Conservation (phyloP, 116 monocot genomes). For the Cymodocea nodosa region DNA sequence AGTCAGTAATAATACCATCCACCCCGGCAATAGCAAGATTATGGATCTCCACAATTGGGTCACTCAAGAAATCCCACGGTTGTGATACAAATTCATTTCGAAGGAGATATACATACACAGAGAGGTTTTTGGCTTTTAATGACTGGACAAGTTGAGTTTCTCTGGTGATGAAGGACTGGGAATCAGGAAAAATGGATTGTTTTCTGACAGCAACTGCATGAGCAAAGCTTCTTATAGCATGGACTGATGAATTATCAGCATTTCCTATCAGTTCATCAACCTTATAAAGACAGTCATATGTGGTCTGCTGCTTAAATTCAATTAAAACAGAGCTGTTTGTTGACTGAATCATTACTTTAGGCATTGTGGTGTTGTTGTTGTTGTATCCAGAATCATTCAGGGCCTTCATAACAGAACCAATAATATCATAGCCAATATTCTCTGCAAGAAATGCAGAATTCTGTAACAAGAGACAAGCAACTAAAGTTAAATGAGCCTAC, state of each 20-base stretch:
- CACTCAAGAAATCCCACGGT: conserved; percentile 68
- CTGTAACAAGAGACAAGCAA: conserved; percentile 18
- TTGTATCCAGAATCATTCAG: conserved; percentile 28
- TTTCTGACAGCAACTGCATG: conserved; percentile 40
- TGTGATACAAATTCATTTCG: conserved; percentile 51
- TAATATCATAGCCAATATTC: conserved; percentile 31
- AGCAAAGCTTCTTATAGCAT: conserved; percentile 53
- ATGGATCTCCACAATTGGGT: conserved; percentile 54
- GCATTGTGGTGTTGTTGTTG: conserved; percentile 18
- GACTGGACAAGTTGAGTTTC: conserved; percentile 26
- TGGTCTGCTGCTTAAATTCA: conserved; percentile 40
- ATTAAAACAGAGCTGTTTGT: conserved; percentile 48
- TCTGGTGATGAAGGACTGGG: conserved; percentile 10
- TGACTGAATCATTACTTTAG: conserved; percentile 49
- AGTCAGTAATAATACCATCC: conserved; percentile 76
- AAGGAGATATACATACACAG: conserved; percentile 51
- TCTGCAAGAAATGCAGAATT: conserved; percentile 44
- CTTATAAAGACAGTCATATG: conserved; percentile 53
- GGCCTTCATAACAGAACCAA: conserved; percentile 29
- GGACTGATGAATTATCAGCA: conserved; percentile 32
- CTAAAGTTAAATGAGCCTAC: neutral
- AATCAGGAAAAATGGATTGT: conserved; percentile 37
- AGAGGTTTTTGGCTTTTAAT: conserved; percentile 32
- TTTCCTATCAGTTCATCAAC: conserved; percentile 29
- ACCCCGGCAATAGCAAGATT: conserved; percentile 25